These are phyloP conservation scores for Leishmania arabica DNA, from an alignment of 208 protist genomes.

Conservation along the genomic window DNA sequence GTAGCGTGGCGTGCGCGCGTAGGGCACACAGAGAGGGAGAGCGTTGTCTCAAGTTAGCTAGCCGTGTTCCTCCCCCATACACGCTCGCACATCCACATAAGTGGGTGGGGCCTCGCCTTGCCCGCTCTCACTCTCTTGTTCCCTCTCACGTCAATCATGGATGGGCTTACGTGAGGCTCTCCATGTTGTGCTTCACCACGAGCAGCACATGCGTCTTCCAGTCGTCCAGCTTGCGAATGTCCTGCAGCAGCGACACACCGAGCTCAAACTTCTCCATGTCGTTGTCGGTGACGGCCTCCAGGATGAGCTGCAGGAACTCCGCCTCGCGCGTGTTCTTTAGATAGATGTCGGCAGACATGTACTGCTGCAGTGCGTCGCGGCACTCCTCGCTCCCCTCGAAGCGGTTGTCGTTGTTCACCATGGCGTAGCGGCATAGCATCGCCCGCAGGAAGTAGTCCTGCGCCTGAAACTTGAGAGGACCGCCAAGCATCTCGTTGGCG, in stretches of 20 bases:
- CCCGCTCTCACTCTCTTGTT: not conserved
- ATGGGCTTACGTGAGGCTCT: conserved; percentile 56
- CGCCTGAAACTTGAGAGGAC: conserved; percentile 82
- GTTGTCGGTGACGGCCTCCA: conserved; percentile 68
- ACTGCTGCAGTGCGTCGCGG: conserved; percentile 67
- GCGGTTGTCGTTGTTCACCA: conserved; percentile 77
- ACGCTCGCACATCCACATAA: not conserved
- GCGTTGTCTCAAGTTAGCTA: not conserved
- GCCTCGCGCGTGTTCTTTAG: conserved; percentile 82
- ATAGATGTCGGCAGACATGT: conserved; percentile 64
- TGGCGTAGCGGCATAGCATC: conserved; percentile 81
- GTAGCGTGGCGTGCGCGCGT: not conserved
- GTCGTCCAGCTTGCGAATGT: conserved; percentile 80
- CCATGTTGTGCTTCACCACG: conserved; percentile 85
- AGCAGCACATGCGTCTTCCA: conserved; percentile 89
- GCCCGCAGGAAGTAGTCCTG: conserved; percentile 87
- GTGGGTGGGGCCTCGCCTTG: not conserved
- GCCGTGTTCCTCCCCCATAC: not conserved
- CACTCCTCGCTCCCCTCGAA: conserved; percentile 71
- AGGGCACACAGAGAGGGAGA: not conserved
- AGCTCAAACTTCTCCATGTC: conserved; percentile 84
- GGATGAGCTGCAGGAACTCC: conserved; percentile 68
- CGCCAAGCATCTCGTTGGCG: conserved; percentile 64
- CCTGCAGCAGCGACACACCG: conserved; percentile 72
- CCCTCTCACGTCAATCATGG: not conserved